Evolutionary conservation across 208 protist species (phyloP), one percentile per base, ranked within the genome.

Genomic region (Leptomonas pyrrhocoris): DNA sequence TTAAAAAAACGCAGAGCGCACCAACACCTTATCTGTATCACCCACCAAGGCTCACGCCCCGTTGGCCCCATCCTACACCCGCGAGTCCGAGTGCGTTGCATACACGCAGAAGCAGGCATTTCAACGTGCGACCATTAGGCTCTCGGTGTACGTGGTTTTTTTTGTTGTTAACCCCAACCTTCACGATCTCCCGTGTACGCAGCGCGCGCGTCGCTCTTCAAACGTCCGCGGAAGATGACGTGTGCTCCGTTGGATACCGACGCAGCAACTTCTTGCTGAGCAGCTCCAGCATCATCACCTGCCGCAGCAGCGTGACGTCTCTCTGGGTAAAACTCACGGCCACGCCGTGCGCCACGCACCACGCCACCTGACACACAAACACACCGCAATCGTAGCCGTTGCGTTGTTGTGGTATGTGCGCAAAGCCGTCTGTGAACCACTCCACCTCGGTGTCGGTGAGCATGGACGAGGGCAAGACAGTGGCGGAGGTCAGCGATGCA

Each of bases 361-460:
- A 95, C 40, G 86, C 89, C 6, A 64, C 66, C 36, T 87, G 77
- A 48, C 89, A 93, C n/a, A 95, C 89, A 79, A 92, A 95, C 16
- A 93, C 83, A 61, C 89, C 89, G 68, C 89, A 95, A 74, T 95
- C 89, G 55, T 85, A 71, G 34, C 81, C 70, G 60, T 95, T 95
- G 30, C 54, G 49, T 69, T 95, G 89, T 56, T 93, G 86, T 13
- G 89, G 86, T 3, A 74, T 66, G 55, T 74, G 60, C n/a, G 23
- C n/a, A 68, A 79, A 80, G 23, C 86, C 86, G 42, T 54, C 61
- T 1, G 66, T 73, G 54, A 84, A 80, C 75, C 74, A 77, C 66
- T 73, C 57, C 25, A 83, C 68, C 56, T 80, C 77, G 25, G 21
- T 36, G 21, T 84, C 75, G 8, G 31, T 67, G 38, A 61, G 49